Conservation (phyloP, 257 asterid genomes). For the Penstemon davidsonii region DNA sequence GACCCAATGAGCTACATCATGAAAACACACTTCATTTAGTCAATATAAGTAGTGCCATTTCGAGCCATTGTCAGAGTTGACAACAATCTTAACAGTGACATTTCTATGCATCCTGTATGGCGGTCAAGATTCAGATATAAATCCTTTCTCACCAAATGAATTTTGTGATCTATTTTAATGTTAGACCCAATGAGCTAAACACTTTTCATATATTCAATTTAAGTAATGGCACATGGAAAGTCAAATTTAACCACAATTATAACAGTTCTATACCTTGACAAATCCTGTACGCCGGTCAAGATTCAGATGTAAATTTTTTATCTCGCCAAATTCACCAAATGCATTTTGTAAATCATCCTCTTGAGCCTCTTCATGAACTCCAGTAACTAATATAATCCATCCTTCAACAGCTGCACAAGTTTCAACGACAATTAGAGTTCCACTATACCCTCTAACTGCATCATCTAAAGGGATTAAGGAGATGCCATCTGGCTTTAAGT, state of each 20-base stretch:
- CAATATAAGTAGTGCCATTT: not conserved
- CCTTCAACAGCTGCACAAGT: constrained; percentile 90
- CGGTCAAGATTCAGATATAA: too few species aligned
- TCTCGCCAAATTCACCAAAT: constrained; percentile 91
- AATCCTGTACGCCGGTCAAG: constrained; percentile 95
- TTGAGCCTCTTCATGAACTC: constrained; percentile 97
- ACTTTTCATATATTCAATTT: constrained; percentile 10
- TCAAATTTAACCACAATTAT: too few species aligned
- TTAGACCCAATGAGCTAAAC: not conserved
- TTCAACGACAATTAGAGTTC: constrained; percentile 29
- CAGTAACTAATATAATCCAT: constrained; percentile 94
- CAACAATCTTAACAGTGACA: not conserved
- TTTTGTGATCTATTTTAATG: too few species aligned
- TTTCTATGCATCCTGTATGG: too few species aligned
- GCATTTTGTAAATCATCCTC: constrained; percentile 82
- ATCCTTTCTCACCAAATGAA: too few species aligned
- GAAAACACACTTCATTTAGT: not conserved
- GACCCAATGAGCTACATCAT: not conserved
- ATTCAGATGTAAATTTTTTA: constrained; percentile 91
- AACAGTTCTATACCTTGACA: constrained; percentile 82
- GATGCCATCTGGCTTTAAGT: not conserved
- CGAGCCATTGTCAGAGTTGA: not conserved
- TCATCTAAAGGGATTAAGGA: not conserved
- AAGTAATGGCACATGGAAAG: not conserved
- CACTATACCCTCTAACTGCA: constrained; percentile 7